Evolutionary conservation across 2,329 filamentous ascomycete species (phyloP), one percentile per base, ranked within the genome.

Genomic region (Aspergillus terreus): DNA sequence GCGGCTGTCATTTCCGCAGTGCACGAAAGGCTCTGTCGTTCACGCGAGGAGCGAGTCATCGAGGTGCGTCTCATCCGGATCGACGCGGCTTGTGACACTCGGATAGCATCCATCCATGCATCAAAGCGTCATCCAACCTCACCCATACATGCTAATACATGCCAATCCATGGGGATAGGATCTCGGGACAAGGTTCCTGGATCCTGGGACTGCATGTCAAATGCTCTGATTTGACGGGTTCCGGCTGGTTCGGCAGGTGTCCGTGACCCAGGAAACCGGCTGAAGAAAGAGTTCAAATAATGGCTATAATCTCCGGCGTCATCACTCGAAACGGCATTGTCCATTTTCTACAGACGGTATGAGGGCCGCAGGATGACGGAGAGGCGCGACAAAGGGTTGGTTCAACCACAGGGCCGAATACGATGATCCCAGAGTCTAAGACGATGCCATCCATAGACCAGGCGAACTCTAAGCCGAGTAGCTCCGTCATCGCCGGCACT

Each of bases 271-370:
- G 17, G 25, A 23, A 14, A 17, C 36, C 46, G 46, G 36, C 23
- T 17, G 17, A 44, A 44, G 25, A 25, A 11, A 50, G 50, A 36
- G 46, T 43, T 51, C 43, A 19, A 42, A 33, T 19, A 46, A 44
- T 47, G 51, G 33, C 41, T 43, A 30, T 49, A 38, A 51, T 46
- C 45, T 49, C 50, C 56, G 52, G 56, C 40, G 33, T 33, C 46
- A 38, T 57, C 32, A 47, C 54, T 57, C 9, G 50, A 53, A 57
- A 50, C 47, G 55, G 54, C 33, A 53, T 50, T 47, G 51, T 35
- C 23, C 47, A 30, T 47, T 56, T 54, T 27, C 54, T 55, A 10
- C 19, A 50, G 47, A 49, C 17, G 49, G 54, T 49, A 52, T 45
- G 45, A 49, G 35, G 46, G 27, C 36, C 46, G 38, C 46, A 46